Percentiles rank a stretch among this genome's conserved stretches.
phyloP scores from a whole-genome alignment of 1,284 basidiomycete species.

The Moesziomyces sp. region DNA sequence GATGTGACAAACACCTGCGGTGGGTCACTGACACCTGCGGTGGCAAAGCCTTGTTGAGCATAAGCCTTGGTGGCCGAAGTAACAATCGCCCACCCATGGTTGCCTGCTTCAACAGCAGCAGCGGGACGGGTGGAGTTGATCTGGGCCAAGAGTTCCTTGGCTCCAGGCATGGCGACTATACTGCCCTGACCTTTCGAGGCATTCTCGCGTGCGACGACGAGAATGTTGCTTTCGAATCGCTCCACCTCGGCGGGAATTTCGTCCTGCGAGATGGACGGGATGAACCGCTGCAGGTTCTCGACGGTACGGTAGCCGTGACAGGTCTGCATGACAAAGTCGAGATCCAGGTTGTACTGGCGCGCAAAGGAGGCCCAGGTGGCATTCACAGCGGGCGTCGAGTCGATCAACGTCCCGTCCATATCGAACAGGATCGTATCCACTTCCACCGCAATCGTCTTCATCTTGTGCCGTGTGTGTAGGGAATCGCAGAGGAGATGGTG shows the following conservation, averaged over 20 bases:
- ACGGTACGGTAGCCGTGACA: slow-evolving; percentile 65
- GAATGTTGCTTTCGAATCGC: slow-evolving; percentile 62
- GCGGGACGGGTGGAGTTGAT: slow-evolving; percentile 43
- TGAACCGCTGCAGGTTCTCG: slow-evolving; percentile 63
- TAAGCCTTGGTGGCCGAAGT: slow-evolving; percentile 66
- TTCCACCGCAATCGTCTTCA: slow-evolving; percentile 40
- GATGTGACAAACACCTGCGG: slow-evolving; percentile 62
- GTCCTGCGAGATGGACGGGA: slow-evolving; percentile 53
- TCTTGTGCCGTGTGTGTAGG: slow-evolving; percentile 1
- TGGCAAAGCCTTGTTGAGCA: slow-evolving; percentile 60
- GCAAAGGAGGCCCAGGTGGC: slow-evolving; percentile 62
- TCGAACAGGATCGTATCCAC: slow-evolving; percentile 66
- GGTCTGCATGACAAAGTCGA: slow-evolving; percentile 60
- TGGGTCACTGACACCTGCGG: slow-evolving; percentile 34
- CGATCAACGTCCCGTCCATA: slow-evolving; percentile 67
- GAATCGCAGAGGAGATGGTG: background rate
- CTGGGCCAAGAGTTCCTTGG: slow-evolving; percentile 54
- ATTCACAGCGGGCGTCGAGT: slow-evolving; percentile 65
- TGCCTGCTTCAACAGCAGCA: slow-evolving; percentile 7
- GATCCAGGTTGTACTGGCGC: slow-evolving; percentile 61
- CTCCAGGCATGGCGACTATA: slow-evolving; percentile 66
- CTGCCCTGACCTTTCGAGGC: slow-evolving; percentile 41
- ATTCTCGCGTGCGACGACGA: slow-evolving; percentile 59
- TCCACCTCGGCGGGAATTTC: slow-evolving; percentile 54
- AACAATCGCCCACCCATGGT: slow-evolving; percentile 67